Base-by-base conservation (phyloP, 192 early-diverging fungal genomes). In the Coemansia sp. region DNA sequence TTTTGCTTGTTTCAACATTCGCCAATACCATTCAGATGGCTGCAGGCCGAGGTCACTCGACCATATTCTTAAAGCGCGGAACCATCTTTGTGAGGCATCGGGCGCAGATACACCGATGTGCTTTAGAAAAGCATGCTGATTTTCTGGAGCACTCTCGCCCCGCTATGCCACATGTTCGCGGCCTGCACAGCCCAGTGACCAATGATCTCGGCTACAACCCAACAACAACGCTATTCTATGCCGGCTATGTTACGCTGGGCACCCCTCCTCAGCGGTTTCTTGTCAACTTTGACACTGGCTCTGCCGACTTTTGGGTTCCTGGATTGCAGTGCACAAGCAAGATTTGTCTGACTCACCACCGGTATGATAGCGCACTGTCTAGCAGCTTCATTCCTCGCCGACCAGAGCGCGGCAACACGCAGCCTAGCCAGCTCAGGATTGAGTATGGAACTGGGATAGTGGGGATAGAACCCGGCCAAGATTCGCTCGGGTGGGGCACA, bases 271-370 rank as follows among this genome's bases (percentile, higher is more conserved):
- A 91, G 66, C 72, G 56, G 11, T 91, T 91, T 61, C 76, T 76
- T 14, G 88, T 88, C 28, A 86, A 87, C 50, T 88, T 88, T 56
- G 90, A 91, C 73, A 91, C 84, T 7, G 90, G 89, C 14, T 87
- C 83, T 10, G 78, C 84, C 28, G 89, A 90, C 62, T 77, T 91
- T 40, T 91, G 90, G 90, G 86, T 93, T 30, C 89, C 90, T 8
- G 75, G 77, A 59, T 29, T 63, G 17, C 65, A 63, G 33, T 80
- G 77, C 56, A 7, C 59, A 36, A 80, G 72, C 40, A 12, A 56
- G 12, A 69, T 60, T 7, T 80, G 77, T 56, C 42, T 33, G 48
- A 4, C 59, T 6, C 77, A 80, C 56, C 50, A 32, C 16, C 71
- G 66, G 25, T 80, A 68, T 40, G 45, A 80, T n/a, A 29, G 69